A percentile compares a stretch with the other conserved stretches of the same genome.
Conservation (phyloP, 257 asterid species). For the Misopates orontium region DNA sequence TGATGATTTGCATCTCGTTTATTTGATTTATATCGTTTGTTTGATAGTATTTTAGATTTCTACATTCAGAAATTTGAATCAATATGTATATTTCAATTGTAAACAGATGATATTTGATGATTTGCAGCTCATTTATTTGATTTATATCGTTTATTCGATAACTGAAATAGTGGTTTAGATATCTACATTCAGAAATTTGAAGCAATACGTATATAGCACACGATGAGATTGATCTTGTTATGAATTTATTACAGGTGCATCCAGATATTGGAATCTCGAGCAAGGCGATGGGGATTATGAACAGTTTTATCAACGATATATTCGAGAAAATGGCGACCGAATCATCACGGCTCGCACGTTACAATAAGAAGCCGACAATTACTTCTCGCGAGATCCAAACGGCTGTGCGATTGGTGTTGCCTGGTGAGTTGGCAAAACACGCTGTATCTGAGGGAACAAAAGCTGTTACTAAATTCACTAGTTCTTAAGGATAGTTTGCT, state of each 20-base stretch:
- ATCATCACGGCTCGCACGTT: conserved; percentile 42
- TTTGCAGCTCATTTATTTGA: no score
- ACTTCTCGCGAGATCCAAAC: conserved; percentile 51
- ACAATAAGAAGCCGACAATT: conserved; percentile 49
- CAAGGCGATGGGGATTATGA: conserved; percentile 53
- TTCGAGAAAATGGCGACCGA: conserved; percentile 51
- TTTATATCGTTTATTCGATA: no score
- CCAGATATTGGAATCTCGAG: conserved; percentile 47
- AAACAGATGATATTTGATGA: no score
- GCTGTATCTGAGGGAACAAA: conserved; percentile 52
- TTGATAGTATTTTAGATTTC: no score
- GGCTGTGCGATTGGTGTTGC: conserved; percentile 45
- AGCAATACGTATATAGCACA: no score
- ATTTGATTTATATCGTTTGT: no score
- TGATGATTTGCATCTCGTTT: no score
- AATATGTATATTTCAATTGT: no score
- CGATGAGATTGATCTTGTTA: no score
- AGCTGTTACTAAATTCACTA: conserved; percentile 53
- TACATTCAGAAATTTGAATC: no score
- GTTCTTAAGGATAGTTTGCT: conserved; percentile 24
- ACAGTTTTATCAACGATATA: conserved; percentile 48
- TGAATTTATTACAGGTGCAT: conserved; percentile 33
- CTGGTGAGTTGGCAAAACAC: conserved; percentile 50
- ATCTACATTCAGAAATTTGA: no score
- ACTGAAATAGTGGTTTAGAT: no score